phyloP scores from a whole-genome alignment of 352 stramenopile genomes.

The Aphanomyces cochlioides region DNA sequence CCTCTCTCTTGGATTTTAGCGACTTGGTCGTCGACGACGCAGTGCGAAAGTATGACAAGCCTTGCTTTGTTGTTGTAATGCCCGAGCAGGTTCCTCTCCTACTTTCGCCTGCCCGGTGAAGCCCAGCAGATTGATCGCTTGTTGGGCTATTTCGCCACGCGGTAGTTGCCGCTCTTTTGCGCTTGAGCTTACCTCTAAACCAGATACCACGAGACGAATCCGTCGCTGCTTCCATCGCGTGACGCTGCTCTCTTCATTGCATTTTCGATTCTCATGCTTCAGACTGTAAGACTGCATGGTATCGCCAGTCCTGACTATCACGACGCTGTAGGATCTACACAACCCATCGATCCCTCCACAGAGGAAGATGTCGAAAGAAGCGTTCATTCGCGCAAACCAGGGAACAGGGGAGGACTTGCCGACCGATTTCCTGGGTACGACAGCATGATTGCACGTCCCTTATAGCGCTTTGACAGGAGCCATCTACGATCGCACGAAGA shows the following conservation, averaged over 20 bases:
- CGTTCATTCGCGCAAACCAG: conserved; percentile 96
- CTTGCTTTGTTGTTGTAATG: conserved; percentile 1
- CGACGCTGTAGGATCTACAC: conserved; percentile 87
- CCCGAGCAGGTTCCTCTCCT: conserved; percentile 83
- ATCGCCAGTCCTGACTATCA: background rate
- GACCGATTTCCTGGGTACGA: conserved; percentile 82
- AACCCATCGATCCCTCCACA: conserved; percentile 97
- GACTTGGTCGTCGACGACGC: conserved; percentile 90
- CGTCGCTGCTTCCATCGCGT: conserved; percentile 89
- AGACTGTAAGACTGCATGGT: conserved; percentile 38
- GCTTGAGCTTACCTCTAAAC: conserved; percentile 31
- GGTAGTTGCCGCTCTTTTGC: conserved; percentile 38
- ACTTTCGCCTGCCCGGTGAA: conserved; percentile 98
- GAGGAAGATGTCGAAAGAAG: conserved; percentile 96
- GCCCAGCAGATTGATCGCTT: conserved; percentile 99
- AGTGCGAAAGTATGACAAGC: conserved; percentile 73
- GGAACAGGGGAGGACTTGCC: conserved; percentile 91
- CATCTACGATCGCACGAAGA: conserved; percentile 97
- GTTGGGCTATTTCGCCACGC: conserved; percentile 99
- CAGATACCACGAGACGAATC: conserved; percentile 76
- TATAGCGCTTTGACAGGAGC: conserved; percentile 25
- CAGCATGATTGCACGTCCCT: background rate
- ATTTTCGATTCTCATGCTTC: conserved; percentile 89
- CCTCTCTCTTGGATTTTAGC: background rate
- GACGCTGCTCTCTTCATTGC: conserved; percentile 98